Conservation (phyloP, 1,284 basidiomycete species). For the Ustilago shanxiensis region DNA sequence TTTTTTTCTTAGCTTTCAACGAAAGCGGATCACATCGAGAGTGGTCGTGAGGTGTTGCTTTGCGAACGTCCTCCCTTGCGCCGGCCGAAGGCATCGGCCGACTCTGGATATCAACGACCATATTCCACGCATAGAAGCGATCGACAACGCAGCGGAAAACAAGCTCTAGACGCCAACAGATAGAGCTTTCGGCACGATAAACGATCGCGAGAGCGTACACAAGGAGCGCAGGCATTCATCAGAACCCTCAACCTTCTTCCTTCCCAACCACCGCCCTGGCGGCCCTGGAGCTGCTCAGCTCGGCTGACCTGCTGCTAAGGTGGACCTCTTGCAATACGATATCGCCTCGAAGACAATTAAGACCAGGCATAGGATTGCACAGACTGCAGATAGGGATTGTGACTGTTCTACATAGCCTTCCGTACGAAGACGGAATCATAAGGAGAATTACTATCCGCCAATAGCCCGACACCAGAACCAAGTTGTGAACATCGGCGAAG, state of each 20-base stretch:
- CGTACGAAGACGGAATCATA: neutral
- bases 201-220: neutral
- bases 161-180: neutral
- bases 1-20: neutral
- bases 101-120: constrained; percentile 11
- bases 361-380: neutral
- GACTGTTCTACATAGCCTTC: neutral
- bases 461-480: neutral
- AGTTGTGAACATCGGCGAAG: too few species aligned
- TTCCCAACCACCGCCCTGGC: neutral
- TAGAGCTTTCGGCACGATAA: neutral
- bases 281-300: neutral
- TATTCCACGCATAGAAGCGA: constrained; percentile 6
- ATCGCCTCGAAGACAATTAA: neutral
- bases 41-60: neutral
- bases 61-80: too few species aligned
- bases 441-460: neutral
- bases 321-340: neutral
- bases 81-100: constrained; percentile 31
- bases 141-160: neutral
- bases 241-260: neutral
- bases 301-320: neutral
- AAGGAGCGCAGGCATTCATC: neutral
- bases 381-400: neutral
- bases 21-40: neutral